Evolutionary conservation across 1,284 basidiomycete genomes (phyloP).

Genomic region (Ceraceosorus guamensis): DNA sequence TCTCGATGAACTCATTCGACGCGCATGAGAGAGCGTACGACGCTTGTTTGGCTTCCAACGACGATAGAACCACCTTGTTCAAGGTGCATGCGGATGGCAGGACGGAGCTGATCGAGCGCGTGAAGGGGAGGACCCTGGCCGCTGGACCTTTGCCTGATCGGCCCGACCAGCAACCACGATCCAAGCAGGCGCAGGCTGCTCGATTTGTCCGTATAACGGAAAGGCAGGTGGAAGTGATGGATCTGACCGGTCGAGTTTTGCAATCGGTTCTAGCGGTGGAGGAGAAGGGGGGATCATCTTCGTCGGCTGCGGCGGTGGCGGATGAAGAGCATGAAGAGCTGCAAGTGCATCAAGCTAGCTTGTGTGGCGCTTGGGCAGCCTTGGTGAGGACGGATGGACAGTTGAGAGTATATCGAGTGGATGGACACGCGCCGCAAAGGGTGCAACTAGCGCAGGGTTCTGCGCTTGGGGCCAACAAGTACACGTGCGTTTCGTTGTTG

Average conservation of each 20-base stretch:
- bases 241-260: neutral
- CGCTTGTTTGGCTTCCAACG: neutral
- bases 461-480: too few relatives aligned
- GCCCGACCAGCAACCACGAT: too few relatives aligned
- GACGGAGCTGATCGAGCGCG: neutral
- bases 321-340: neutral
- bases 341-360: constrained; percentile 2
- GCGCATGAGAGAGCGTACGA: too few relatives aligned
- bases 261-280: neutral
- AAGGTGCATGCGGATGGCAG: neutral
- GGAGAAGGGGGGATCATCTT: neutral
- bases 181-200: neutral
- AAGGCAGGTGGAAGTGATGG: neutral
- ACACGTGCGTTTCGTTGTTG: too few relatives aligned
- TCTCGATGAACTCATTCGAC: too few relatives aligned
- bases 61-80: neutral
- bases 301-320: too few relatives aligned
- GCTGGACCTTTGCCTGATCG: neutral
- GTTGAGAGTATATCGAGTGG: neutral
- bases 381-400: constrained; percentile 4
- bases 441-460: neutral
- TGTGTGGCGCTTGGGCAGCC: neutral
- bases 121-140: constrained; percentile 3
- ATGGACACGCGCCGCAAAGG: neutral
- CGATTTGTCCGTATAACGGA: neutral